Evolutionary conservation across 2,329 filamentous ascomycete genomes (phyloP).

Genomic region (Hypoxylon sp.): DNA sequence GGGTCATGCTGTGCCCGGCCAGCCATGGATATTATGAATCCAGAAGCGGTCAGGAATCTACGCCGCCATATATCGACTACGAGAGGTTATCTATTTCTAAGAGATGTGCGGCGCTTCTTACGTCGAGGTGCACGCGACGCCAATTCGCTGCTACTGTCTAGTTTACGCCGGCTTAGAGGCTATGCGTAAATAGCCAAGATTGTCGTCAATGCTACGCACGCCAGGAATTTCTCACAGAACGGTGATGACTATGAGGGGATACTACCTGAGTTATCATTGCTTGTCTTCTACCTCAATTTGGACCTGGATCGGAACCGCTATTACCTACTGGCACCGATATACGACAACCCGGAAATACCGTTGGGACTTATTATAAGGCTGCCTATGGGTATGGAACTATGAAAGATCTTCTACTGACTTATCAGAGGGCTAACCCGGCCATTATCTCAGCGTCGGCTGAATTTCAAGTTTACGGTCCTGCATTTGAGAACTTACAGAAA

Average conservation of each 20-base stretch:
- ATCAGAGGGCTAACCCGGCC: not conserved
- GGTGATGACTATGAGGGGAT: not conserved
- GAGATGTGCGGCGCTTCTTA: not conserved
- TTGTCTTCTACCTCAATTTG: not conserved
- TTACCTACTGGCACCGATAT: not conserved
- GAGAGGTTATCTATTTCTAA: not conserved
- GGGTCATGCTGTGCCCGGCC: not conserved
- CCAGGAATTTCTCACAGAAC: not conserved
- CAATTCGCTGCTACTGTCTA: not conserved
- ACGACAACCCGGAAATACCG: not conserved
- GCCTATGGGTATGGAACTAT: not conserved
- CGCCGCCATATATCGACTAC: not conserved
- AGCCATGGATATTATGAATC: not conserved
- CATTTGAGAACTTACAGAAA: not conserved
- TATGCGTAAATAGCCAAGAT: not conserved
- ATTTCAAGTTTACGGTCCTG: not conserved
- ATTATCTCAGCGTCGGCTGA: not conserved
- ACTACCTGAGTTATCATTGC: not conserved
- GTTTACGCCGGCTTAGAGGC: conserved; percentile 6
- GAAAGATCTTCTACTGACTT: not conserved
- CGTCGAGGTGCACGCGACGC: conserved; percentile 1
- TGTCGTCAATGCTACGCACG: not conserved
- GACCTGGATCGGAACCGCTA: not conserved
- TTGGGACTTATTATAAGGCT: not conserved
- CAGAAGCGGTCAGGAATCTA: too few species aligned